phyloP scores from a whole-genome alignment of 2,329 filamentous ascomycete genomes.

The Colletotrichum higginsianum region DNA sequence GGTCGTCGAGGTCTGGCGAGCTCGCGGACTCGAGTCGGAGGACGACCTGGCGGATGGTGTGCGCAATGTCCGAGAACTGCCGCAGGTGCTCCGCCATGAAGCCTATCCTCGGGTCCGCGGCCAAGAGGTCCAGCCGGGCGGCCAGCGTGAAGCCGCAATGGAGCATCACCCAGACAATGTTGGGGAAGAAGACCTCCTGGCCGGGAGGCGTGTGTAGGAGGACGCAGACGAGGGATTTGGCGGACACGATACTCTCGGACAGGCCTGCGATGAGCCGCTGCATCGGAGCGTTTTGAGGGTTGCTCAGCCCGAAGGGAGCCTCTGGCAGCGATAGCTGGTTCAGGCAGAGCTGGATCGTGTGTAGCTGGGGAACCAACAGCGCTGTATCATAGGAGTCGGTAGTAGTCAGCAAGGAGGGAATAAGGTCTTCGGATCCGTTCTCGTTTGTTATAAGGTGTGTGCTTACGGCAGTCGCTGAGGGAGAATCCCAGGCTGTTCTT shows the following conservation, averaged over 20 bases:
- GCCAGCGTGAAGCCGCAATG: constrained; percentile 51
- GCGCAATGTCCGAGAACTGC: constrained; percentile 49
- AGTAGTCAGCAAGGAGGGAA: background rate
- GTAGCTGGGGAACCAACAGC: constrained; percentile 47
- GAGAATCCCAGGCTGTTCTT: constrained; percentile 48
- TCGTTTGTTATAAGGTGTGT: background rate
- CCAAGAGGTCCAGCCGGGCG: constrained; percentile 50
- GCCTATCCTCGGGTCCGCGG: constrained; percentile 46
- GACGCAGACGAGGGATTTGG: constrained; percentile 49
- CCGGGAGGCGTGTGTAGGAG: constrained; percentile 48
- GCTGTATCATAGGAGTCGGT: constrained; percentile 38
- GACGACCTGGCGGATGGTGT: constrained; percentile 49
- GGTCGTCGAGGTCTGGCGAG: constrained; percentile 26
- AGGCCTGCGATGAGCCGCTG: constrained; percentile 47
- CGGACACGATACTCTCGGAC: constrained; percentile 50
- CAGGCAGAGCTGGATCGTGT: constrained; percentile 50
- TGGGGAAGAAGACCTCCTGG: constrained; percentile 49
- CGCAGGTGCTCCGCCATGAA: constrained; percentile 48
- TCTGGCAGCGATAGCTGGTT: constrained; percentile 49
- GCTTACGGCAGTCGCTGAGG: constrained; percentile 51
- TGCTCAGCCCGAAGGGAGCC: constrained; percentile 46
- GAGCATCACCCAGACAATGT: constrained; percentile 51
- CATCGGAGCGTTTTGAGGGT: constrained; percentile 45
- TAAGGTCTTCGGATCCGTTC: accelerated
- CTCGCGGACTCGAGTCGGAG: constrained; percentile 48